These are phyloP conservation scores for Hygrophorus pudorinus DNA, from an alignment of 768 basidiomycete species.

Conservation along the genomic window DNA sequence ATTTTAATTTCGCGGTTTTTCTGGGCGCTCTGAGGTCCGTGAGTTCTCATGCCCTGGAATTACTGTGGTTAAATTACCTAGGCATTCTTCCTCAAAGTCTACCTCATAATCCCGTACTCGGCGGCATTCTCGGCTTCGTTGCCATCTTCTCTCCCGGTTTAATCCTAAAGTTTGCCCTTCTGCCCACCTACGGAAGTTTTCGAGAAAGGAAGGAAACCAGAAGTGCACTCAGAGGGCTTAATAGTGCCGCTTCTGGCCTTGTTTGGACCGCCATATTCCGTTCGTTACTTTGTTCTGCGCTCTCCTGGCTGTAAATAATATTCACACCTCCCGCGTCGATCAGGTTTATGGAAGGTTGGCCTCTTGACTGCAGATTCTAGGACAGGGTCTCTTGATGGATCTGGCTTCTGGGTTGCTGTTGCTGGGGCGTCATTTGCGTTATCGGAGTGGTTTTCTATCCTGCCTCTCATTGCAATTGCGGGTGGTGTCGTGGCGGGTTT, in stretches of 20 bases:
- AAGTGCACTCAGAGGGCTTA: constrained; percentile 27
- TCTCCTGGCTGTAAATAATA: too few species aligned
- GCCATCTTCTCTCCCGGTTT: constrained; percentile 43
- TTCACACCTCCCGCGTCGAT: neutral
- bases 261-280: constrained; percentile 32
- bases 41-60: neutral
- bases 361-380: neutral
- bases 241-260: constrained; percentile 32
- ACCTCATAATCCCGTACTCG: constrained; percentile 24
- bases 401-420: neutral
- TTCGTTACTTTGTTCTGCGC: constrained; percentile 10
- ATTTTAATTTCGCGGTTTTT: constrained; percentile 46
- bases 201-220: constrained; percentile 20
- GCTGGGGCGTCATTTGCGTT: neutral
- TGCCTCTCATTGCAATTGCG: neutral
- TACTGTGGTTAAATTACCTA: neutral
- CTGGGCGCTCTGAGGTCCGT: constrained; percentile 31
- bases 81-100: constrained; percentile 2
- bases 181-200: constrained; percentile 24
- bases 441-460: constrained; percentile 1
- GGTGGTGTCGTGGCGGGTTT: neutral
- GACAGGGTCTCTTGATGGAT: neutral
- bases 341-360: constrained; percentile 1
- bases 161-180: constrained; percentile 26
- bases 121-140: constrained; percentile 36